phyloP scores from a whole-genome alignment of 805 yeast genomes.

The Cyberlindnera saturnus region DNA sequence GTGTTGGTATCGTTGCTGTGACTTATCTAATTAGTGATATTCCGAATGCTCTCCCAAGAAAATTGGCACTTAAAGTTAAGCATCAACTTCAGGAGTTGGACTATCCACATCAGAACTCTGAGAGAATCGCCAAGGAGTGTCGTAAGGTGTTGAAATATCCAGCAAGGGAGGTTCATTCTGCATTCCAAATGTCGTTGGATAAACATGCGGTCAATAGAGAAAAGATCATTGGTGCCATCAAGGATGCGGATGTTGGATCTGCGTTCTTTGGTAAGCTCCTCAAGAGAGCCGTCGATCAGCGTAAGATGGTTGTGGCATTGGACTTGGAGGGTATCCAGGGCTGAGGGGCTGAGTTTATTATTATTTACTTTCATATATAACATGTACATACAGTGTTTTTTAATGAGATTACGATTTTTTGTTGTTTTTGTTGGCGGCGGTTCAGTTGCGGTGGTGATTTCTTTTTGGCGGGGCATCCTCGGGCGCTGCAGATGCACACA shows the following conservation, averaged over 20 bases:
- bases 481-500: no score
- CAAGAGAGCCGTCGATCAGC: conserved; percentile 39
- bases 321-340: conserved; percentile 32
- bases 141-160: conserved; percentile 78
- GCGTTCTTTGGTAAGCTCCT: conserved; percentile 48
- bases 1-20: conserved; percentile 45
- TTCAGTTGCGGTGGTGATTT: neutral
- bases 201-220: conserved; percentile 52
- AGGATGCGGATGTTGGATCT: conserved; percentile 49
- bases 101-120: conserved; percentile 73
- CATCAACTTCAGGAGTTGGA: conserved; percentile 59
- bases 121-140: conserved; percentile 75
- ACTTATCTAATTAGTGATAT: conserved; percentile 72
- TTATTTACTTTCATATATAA: no score
- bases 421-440: no score
- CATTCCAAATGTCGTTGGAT: conserved; percentile 62
- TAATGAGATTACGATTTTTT: no score
- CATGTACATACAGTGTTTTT: no score
- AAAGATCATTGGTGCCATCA: conserved; percentile 43
- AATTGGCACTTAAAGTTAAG: conserved; percentile 67
- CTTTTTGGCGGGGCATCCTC: no score
- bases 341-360: neutral
- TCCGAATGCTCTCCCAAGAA: conserved; percentile 84
- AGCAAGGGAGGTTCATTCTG: conserved; percentile 69
- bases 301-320: conserved; percentile 33